Conservation (phyloP, 208 protist genomes). For the Trypanosomatidae sp. region DNA sequence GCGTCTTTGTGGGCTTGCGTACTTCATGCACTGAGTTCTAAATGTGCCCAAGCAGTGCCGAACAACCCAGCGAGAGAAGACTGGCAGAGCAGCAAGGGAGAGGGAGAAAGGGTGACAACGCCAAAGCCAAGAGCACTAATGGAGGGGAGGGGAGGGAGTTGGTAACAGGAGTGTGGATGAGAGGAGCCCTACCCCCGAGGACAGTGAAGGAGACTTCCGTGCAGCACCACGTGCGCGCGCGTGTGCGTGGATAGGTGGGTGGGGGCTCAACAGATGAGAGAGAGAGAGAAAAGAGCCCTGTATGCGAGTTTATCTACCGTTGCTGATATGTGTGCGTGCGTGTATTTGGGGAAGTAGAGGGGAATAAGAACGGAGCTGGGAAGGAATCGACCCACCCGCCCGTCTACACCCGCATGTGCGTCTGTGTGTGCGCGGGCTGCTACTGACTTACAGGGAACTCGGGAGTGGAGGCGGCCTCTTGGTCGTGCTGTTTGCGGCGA, state of each 20-base stretch:
- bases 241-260: not conserved
- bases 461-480: not conserved
- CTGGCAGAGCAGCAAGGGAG: too few species aligned
- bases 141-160: too few species aligned
- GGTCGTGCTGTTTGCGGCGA: not conserved
- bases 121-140: too few species aligned
- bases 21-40: not conserved
- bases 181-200: too few species aligned
- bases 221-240: not conserved
- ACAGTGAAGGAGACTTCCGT: not conserved
- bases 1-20: not conserved
- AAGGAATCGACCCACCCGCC: not conserved
- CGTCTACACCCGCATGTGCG: not conserved
- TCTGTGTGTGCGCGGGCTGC: not conserved
- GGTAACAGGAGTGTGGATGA: too few species aligned
- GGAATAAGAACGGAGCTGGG: not conserved
- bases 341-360: not conserved
- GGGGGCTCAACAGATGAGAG: too few species aligned
- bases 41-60: too few species aligned
- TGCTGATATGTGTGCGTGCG: not conserved
- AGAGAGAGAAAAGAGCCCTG: too few species aligned
- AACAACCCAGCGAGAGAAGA: too few species aligned
- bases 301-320: too few species aligned
- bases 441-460: not conserved
- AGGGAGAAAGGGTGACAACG: too few species aligned